Evolutionary conservation across 1,284 basidiomycete species (phyloP).

Genomic region (Cystobasidium pallidum): DNA sequence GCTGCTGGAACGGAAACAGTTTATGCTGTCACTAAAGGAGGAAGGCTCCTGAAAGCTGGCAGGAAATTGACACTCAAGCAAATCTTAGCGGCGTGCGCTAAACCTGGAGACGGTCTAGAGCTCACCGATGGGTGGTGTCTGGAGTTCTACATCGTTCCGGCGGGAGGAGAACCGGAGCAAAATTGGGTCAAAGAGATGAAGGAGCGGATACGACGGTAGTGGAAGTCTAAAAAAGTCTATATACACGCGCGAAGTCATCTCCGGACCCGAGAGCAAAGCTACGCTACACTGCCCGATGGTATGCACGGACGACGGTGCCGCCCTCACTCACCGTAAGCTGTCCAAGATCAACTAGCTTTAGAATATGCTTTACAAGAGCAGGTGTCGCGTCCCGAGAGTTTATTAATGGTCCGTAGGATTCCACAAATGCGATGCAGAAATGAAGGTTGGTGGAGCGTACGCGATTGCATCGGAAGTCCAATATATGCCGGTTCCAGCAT

Average conservation of each 20-base stretch:
- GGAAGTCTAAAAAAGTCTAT: too few species aligned
- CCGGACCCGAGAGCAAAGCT: neutral
- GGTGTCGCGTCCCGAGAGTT: slow-evolving; percentile 14
- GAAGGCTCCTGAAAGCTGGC: slow-evolving; percentile 82
- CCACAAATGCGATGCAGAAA: slow-evolving; percentile 40
- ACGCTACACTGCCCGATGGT: slow-evolving; percentile 14
- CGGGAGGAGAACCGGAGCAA: slow-evolving; percentile 72
- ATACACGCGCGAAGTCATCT: too few species aligned
- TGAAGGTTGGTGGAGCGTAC: slow-evolving; percentile 30
- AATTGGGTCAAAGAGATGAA: slow-evolving; percentile 92
- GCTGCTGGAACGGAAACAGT: slow-evolving; percentile 64
- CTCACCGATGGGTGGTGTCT: slow-evolving; percentile 78
- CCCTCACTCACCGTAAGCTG: slow-evolving; percentile 33
- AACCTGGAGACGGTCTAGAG: slow-evolving; percentile 76
- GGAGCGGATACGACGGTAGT: slow-evolving; percentile 44
- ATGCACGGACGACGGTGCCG: slow-evolving; percentile 22
- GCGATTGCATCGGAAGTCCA: slow-evolving; percentile 27
- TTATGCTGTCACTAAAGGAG: slow-evolving; percentile 78
- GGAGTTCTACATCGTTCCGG: slow-evolving; percentile 75
- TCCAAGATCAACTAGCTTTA: slow-evolving; percentile 37
- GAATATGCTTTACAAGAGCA: slow-evolving; percentile 37
- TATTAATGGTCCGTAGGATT: slow-evolving; percentile 24
- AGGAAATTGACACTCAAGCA: slow-evolving; percentile 82
- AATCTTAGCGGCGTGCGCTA: slow-evolving; percentile 64
- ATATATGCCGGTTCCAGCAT: slow-evolving; percentile 37